These are phyloP conservation scores for Plasmodium adleri DNA, from an alignment of 169 alveolate species.

Conservation along the genomic window DNA sequence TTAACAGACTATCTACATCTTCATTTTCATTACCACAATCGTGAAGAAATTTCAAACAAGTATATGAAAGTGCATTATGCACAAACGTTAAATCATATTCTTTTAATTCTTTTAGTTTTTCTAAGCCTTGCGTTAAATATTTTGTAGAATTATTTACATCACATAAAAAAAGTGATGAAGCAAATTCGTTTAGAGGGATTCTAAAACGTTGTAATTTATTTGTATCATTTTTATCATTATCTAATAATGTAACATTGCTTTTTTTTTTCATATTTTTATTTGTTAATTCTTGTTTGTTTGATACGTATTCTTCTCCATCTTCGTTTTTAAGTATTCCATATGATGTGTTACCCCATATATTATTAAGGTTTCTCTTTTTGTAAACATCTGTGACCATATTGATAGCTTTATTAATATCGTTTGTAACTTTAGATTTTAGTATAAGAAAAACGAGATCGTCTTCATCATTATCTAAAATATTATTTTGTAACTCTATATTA, in stretches of 20 bases:
- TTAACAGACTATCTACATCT: constrained; percentile 54
- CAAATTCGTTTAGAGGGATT: constrained; percentile 66
- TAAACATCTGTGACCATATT: constrained; percentile 46
- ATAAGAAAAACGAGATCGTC: constrained; percentile 53
- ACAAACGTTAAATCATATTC: constrained; percentile 64
- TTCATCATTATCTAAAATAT: background rate
- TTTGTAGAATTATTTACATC: constrained; percentile 61
- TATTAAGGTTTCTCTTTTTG: constrained; percentile 32
- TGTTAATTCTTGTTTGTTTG: background rate
- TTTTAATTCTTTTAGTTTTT: constrained; percentile 45
- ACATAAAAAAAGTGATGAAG: constrained; percentile 62
- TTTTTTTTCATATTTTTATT: background rate
- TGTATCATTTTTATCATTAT: constrained; percentile 4
- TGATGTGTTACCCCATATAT: constrained; percentile 36
- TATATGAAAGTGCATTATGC: constrained; percentile 51
- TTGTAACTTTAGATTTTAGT: constrained; percentile 25
- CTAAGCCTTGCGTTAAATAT: constrained; percentile 40
- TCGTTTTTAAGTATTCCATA: background rate
- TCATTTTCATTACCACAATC: constrained; percentile 76
- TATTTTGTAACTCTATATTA: background rate
- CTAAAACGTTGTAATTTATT: constrained; percentile 39
- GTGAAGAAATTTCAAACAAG: constrained; percentile 41
- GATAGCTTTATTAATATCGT: constrained; percentile 58
- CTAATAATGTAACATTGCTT: background rate
- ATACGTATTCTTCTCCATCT: background rate